Base-by-base conservation (phyloP, 805 yeast species). In the Hanseniaspora occidentalis region DNA sequence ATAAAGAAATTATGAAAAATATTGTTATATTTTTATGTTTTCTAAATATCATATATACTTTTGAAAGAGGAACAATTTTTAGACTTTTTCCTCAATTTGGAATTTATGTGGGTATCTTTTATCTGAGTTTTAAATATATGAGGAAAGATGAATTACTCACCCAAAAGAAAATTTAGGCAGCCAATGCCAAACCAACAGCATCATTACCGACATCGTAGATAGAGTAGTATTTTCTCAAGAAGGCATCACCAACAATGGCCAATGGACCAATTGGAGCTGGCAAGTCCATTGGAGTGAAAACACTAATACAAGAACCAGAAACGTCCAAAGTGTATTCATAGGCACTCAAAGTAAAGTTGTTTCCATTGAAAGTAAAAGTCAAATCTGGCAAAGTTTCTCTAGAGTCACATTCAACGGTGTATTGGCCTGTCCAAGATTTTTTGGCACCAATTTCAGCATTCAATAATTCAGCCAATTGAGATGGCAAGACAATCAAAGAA, bases 371-470 rank as follows among this genome's bases (percentile, higher is more conserved):
- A 60, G 71, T 88, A 64, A 92, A 79, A 38, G 96, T 86, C 64
- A 92, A 71, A 57, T 89, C 95, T 45, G 97, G 97, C 62, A 92
- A 72, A 24, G 70, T 58, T 50, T 73, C 89, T 69, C 96, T 84
- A 41, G 75, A 66, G 36, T 66, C 86, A 75, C 98, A 92, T 42
- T 92, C 97, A 52, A 92, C 68, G 41, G 84, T 70, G 72, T 92
- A 92, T 72, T 92, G 97, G 50, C 98, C 98, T 40, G 88, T 77
- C 97, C 97, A 92, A 38, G 88, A 77, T 70, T 89, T 92, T 65
- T 77, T 82, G 42, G 98, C 98, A 54, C 98, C 98, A 60, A 92
- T 92, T 71, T 86, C 85, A 42, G 95, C 70, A 63, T 92, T 92
- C 60, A 92, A 69, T 53, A 92, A 83, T 69, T 92, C 98, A 37